Evolutionary conservation across 2,329 filamentous ascomycete species (phyloP), one percentile per base, ranked within the genome.

Genomic region (Grosmannia huntii): DNA sequence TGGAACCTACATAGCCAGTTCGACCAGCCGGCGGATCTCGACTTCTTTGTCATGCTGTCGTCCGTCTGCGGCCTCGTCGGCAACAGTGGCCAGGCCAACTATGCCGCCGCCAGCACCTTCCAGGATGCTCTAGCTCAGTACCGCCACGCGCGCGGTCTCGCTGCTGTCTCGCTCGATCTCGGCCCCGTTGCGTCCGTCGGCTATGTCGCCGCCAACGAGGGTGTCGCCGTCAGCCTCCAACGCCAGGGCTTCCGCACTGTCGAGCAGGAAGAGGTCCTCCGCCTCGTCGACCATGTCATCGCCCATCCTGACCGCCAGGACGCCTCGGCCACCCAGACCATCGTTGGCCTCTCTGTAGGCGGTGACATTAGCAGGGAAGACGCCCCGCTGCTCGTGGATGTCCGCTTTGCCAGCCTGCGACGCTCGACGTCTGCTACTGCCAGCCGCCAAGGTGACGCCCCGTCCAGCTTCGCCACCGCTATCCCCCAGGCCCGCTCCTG

Each of bases 11-110:
- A 59, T 38, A 5, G 27, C 1, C 46, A 31, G 1, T 51, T 56
- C 7, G 9, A 38, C 19, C 9, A 25, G 1, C 23, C 9, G n/a
- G 53, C 60, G 10, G 12, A 23, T n/a, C 58, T 65, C 4, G 70
- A 73, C 55, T 75, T 75, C 64, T 75, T 75, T 59, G 62, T 73
- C 54, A 68, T 72, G 61, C 64, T 75, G 1, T 73, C 72, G 0
- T 75, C 73, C 1, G 63, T 70, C 0, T 63, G 66, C 9, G 70
- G 69, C 1, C 64, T 74, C 14, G 62, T 70, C 28, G 73, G 73
- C 23, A 68, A 66, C 36, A 57, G 62, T 14, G 65, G 66, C 5
- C 72, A 75, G 60, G 63, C 66, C 46, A 74, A 75, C 60, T 75
- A 75, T 60, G 66, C 69, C 2, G 71, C 72, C 6, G 72, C 65